Percentiles rank a stretch among this genome's conserved stretches.
Evolutionary conservation across 2,329 filamentous ascomycete species (phyloP).

Genomic region (Botrytis elliptica): DNA sequence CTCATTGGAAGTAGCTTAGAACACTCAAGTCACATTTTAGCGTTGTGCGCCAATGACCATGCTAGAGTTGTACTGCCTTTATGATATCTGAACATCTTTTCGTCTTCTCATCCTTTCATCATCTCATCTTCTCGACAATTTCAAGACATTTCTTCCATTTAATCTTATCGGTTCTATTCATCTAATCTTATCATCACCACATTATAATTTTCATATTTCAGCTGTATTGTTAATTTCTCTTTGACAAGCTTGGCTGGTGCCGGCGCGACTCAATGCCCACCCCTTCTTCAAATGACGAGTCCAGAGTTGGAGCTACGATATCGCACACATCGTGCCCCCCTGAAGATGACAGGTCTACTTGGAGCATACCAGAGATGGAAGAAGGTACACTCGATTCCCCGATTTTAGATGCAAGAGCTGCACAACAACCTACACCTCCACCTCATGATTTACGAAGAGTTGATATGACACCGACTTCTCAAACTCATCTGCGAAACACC

Average conservation of each 20-base stretch:
- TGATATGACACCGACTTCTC: constrained; percentile 39
- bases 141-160: constrained; percentile 27
- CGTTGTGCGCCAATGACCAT: constrained; percentile 3
- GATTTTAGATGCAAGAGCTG: constrained; percentile 33
- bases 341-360: constrained; percentile 42
- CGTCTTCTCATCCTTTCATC: constrained; percentile 4
- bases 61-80: constrained; percentile 19
- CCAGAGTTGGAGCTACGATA: constrained; percentile 29
- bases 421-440: constrained; percentile 36
- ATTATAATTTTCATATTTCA: constrained; percentile 29
- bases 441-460: constrained; percentile 32
- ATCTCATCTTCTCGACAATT: constrained; percentile 22
- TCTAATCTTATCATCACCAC: constrained; percentile 33
- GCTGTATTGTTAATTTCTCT: constrained; percentile 37
- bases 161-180: constrained; percentile 30
- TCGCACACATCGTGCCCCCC: constrained; percentile 46
- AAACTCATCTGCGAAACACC: constrained; percentile 36
- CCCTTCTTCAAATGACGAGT: constrained; percentile 34
- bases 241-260: constrained; percentile 36
- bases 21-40: not conserved
- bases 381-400: constrained; percentile 35
- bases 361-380: constrained; percentile 40
- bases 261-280: constrained; percentile 41
- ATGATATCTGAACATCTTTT: constrained; percentile 24
- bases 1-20: not conserved